Percentiles rank a stretch among this genome's conserved stretches.
Evolutionary conservation across 768 basidiomycete species (phyloP).

Genomic region (Lanmaoa pseudosensibilis): DNA sequence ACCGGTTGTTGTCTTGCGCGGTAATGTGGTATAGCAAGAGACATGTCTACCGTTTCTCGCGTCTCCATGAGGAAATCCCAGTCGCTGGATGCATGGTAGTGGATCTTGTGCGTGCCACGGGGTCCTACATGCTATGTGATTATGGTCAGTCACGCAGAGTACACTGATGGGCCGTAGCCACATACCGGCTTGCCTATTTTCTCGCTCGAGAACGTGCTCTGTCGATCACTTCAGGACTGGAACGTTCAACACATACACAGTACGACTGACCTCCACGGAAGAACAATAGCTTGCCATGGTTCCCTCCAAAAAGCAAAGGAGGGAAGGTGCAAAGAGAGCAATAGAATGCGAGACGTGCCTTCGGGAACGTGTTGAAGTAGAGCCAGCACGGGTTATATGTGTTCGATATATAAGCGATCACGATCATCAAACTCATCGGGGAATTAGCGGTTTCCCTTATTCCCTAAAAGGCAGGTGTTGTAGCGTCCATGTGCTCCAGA

Average conservation of each 20-base stretch:
- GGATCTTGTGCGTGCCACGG: conserved; percentile 59
- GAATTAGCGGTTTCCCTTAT: conserved; percentile 24
- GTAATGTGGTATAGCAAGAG: conserved; percentile 74
- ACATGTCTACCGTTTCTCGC: conserved; percentile 55
- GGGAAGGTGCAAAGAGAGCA: not conserved
- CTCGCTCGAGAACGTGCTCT: conserved; percentile 28
- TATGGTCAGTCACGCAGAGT: not conserved
- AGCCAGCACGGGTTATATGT: conserved; percentile 17
- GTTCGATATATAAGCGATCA: conserved; percentile 7
- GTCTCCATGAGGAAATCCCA: conserved; percentile 70
- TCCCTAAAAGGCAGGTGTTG: conserved; percentile 34
- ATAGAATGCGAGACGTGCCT: not conserved
- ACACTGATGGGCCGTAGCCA: not conserved
- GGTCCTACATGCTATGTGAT: conserved; percentile 31
- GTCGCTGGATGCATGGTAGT: conserved; percentile 56
- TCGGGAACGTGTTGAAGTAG: conserved; percentile 5
- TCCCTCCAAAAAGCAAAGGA: conserved; percentile 1
- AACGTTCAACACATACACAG: not conserved
- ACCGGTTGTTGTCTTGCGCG: conserved; percentile 73
- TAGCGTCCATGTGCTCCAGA: conserved; percentile 19
- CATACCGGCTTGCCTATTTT: conserved; percentile 18
- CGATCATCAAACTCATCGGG: not conserved
- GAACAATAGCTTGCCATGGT: conserved; percentile 30
- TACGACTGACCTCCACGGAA: conserved; percentile 29
- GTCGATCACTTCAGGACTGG: conserved; percentile 9